These are phyloP conservation scores for Scheffersomyces ergatensis DNA, from an alignment of 805 yeast genomes.

Conservation along the genomic window DNA sequence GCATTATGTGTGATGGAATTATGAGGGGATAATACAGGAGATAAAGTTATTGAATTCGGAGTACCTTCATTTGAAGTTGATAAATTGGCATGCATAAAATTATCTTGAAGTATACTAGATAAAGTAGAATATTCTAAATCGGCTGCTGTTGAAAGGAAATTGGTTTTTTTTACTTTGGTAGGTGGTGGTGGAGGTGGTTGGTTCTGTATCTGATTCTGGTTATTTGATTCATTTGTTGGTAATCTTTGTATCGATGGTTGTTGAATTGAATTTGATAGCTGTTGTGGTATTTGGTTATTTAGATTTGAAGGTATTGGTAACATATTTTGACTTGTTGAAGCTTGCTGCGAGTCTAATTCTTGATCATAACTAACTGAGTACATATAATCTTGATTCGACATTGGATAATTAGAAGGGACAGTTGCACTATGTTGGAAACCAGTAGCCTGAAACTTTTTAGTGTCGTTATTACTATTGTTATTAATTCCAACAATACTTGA, in stretches of 20 bases:
- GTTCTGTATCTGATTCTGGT: background rate
- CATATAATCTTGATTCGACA: background rate
- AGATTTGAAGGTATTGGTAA: background rate
- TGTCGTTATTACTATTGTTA: background rate
- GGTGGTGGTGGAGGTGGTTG: background rate
- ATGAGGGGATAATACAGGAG: constrained; percentile 40
- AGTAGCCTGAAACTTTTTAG: constrained; percentile 8
- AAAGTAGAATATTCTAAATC: constrained; percentile 69
- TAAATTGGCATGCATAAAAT: constrained; percentile 22
- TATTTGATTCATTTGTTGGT: background rate
- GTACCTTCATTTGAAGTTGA: constrained; percentile 36
- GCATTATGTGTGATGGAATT: constrained; percentile 3
- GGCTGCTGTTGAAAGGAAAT: constrained; percentile 68
- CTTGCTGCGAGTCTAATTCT: background rate
- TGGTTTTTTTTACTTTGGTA: constrained; percentile 26
- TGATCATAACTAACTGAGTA: constrained; percentile 4
- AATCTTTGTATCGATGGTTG: background rate
- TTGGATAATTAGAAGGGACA: background rate
- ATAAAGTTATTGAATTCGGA: constrained; percentile 30
- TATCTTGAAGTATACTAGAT: constrained; percentile 60
- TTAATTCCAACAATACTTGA: background rate
- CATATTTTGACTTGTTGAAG: background rate
- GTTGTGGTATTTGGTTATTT: constrained; percentile 2
- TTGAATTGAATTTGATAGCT: constrained; percentile 5
- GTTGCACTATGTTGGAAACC: constrained; percentile 13